phyloP scores from a whole-genome alignment of 176 grass and related monocot species.

The Otatea glauca region DNA sequence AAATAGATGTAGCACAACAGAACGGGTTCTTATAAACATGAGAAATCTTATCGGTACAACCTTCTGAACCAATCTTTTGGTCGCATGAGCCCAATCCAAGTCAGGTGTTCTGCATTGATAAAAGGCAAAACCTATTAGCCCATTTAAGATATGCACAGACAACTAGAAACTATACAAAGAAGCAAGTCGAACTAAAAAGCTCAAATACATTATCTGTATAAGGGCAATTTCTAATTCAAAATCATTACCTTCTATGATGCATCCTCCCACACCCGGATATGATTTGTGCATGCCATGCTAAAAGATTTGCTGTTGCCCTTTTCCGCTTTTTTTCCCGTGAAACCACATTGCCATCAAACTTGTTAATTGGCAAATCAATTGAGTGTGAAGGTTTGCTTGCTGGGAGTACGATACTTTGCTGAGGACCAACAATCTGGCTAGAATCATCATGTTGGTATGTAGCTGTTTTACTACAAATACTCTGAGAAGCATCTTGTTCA shows the following conservation, averaged over 20 bases:
- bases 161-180: constrained; percentile 16
- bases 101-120: constrained; percentile 38
- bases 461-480: constrained; percentile 3
- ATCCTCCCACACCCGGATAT: constrained; percentile 12
- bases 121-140: constrained; percentile 39
- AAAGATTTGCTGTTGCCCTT: constrained; percentile 36
- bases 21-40: constrained; percentile 15
- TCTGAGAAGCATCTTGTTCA: constrained; percentile 38
- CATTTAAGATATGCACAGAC: neutral
- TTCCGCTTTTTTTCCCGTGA: constrained; percentile 47
- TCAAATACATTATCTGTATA: neutral
- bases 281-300: constrained; percentile 45
- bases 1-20: constrained; percentile 16
- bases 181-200: constrained; percentile 5
- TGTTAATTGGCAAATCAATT: constrained; percentile 7
- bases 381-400: constrained; percentile 23
- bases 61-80: constrained; percentile 51
- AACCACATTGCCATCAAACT: constrained; percentile 26
- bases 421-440: constrained; percentile 29
- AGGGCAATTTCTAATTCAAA: neutral
- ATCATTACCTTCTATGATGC: constrained; percentile 42
- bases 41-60: constrained; percentile 15
- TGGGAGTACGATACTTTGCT: constrained; percentile 36
- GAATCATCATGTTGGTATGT: constrained; percentile 23
- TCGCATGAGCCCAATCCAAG: constrained; percentile 48